Evolutionary conservation across 371 early-diverging fungal genomes (phyloP).

Genomic region (Nosema muscidifuracis): DNA sequence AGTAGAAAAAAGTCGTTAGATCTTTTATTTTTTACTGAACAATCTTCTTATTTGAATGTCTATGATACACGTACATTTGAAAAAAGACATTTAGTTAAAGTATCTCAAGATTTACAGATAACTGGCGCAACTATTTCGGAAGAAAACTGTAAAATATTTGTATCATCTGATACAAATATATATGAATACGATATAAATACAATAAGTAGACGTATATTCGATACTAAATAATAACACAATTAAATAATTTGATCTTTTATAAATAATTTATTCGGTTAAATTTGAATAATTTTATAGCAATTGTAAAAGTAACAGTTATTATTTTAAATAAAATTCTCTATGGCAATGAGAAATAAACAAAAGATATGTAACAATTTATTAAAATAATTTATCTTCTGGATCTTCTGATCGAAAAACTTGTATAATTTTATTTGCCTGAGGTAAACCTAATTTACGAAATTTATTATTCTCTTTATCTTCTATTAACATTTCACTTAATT

Average conservation of each 20-base stretch:
- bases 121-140: slow-evolving; percentile 55
- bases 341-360: no score
- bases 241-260: background rate
- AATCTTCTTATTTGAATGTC: slow-evolving; percentile 55
- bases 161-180: slow-evolving; percentile 32
- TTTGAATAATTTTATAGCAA: no score
- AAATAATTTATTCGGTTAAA: no score
- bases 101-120: slow-evolving; percentile 51
- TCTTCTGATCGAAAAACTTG: slow-evolving; percentile 1
- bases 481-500: slow-evolving; percentile 22
- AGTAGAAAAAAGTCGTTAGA: slow-evolving; percentile 55
- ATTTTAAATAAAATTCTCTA: no score
- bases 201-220: slow-evolving; percentile 38
- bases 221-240: slow-evolving; percentile 5
- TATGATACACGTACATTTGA: slow-evolving; percentile 54
- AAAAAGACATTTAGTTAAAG: slow-evolving; percentile 47
- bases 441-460: slow-evolving; percentile 24
- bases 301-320: no score
- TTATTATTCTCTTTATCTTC: slow-evolving; percentile 22
- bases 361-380: no score
- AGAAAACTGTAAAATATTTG: slow-evolving; percentile 48
- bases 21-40: slow-evolving; percentile 60
- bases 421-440: slow-evolving; percentile 12
- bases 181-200: slow-evolving; percentile 32
- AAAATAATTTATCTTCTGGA: background rate